These are phyloP conservation scores for Kluyveromyces marxianus DNA, from an alignment of 1,139 yeast species.

Conservation along the genomic window DNA sequence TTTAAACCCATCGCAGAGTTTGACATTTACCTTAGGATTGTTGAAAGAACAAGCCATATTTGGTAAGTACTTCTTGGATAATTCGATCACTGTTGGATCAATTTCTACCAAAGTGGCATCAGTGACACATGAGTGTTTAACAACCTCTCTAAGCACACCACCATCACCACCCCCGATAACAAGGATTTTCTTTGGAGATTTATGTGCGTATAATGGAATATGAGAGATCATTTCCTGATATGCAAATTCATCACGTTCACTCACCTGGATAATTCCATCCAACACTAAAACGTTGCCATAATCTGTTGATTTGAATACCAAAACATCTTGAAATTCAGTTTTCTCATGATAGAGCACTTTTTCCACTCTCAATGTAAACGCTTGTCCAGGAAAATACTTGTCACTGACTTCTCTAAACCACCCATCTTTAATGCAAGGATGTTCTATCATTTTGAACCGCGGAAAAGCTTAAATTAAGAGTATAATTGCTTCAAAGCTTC, in stretches of 20 bases:
- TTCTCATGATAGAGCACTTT: slow-evolving; percentile 70
- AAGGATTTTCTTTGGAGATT: slow-evolving; percentile 79
- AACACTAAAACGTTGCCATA: slow-evolving; percentile 88
- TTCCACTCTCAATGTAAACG: slow-evolving; percentile 76
- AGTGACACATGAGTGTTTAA: slow-evolving; percentile 70
- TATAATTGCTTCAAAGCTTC: too few relatives aligned
- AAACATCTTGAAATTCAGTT: slow-evolving; percentile 81
- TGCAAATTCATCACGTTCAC: slow-evolving; percentile 91
- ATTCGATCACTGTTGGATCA: slow-evolving; percentile 75
- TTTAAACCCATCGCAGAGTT: slow-evolving; percentile 85
- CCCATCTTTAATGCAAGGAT: slow-evolving; percentile 44
- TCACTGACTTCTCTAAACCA: slow-evolving; percentile 90
- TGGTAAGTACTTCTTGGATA: slow-evolving; percentile 71
- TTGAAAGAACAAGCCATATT: slow-evolving; percentile 65
- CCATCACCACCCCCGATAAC: slow-evolving; percentile 98
- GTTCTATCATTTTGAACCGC: background rate
- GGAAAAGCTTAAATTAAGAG: background rate
- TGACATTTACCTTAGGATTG: slow-evolving; percentile 66
- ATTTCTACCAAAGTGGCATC: slow-evolving; percentile 80
- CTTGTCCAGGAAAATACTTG: slow-evolving; percentile 95
- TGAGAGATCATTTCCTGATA: slow-evolving; percentile 95
- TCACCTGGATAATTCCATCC: slow-evolving; percentile 86
- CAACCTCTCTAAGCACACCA: slow-evolving; percentile 87
- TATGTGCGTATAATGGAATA: slow-evolving; percentile 84
- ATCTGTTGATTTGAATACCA: slow-evolving; percentile 78